These are phyloP conservation scores for Calonectria hongkongensis DNA, from an alignment of 2,329 filamentous ascomycete species.

Conservation along the genomic window DNA sequence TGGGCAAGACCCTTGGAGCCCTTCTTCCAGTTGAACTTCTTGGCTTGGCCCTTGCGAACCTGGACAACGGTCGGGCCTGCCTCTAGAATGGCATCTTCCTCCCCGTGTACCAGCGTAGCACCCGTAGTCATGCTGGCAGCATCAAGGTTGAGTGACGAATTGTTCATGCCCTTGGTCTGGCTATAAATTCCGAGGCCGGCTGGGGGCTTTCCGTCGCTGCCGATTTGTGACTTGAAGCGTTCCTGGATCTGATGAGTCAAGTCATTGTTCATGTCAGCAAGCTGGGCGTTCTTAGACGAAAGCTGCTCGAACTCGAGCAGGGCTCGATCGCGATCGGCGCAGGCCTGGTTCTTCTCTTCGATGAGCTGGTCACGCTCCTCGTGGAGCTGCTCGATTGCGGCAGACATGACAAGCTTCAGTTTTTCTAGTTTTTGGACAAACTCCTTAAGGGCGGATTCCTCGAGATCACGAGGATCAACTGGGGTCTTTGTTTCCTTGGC, in stretches of 20 bases:
- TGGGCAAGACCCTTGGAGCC: constrained; percentile 95
- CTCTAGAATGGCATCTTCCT: constrained; percentile 81
- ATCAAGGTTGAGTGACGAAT: constrained; percentile 71
- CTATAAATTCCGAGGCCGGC: constrained; percentile 76
- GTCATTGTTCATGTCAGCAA: constrained; percentile 96
- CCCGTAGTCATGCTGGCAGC: constrained; percentile 73
- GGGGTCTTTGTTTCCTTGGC: constrained; percentile 89
- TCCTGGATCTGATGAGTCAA: constrained; percentile 95
- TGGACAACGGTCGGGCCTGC: constrained; percentile 94
- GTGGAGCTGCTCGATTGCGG: constrained; percentile 76
- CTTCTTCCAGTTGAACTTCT: constrained; percentile 99
- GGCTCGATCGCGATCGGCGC: constrained; percentile 92
- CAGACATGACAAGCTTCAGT: constrained; percentile 75
- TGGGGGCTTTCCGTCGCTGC: constrained; percentile 67
- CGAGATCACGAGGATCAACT: constrained; percentile 87
- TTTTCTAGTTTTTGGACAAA: constrained; percentile 85
- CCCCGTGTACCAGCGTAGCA: constrained; percentile 75
- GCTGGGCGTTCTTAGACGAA: constrained; percentile 93
- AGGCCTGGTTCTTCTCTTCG: constrained; percentile 88
- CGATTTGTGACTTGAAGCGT: constrained; percentile 88
- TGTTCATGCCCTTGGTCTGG: constrained; percentile 70
- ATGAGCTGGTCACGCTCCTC: constrained; percentile 86
- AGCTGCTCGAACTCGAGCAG: constrained; percentile 97
- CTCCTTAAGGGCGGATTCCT: constrained; percentile 93
- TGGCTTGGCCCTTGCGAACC: constrained; percentile 93